Base-by-base conservation (phyloP, 192 early-diverging fungal species). In the Backusella australiensis region DNA sequence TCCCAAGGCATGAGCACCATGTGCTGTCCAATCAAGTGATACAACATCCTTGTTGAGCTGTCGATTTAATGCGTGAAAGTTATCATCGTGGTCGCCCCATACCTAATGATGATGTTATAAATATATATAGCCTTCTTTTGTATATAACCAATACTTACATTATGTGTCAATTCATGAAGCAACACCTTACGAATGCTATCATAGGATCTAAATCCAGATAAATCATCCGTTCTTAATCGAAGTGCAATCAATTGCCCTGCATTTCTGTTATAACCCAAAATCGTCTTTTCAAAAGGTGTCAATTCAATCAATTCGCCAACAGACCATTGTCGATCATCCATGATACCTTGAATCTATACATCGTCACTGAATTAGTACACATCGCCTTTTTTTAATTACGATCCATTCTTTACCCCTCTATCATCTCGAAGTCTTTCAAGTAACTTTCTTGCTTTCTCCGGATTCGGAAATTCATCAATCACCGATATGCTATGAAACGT, bases 81-180 rank as follows among this genome's bases (percentile, higher is more conserved):
- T 82, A 6, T 89, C 87, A 72, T 92, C 91, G 75, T 96, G 94
- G 7, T 90, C 91, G 15, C 73, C 46, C 86, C 86, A 89, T 14
- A 88, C 81, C 85, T 32, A 32, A 32, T 32, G 32, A 32, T 32
- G 32, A 3, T 32, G 2, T 32, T 32, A 3, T 32, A 32, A 32
- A 32, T 32, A 32, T 32, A 32, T 32, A 3, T 32, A 32, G 2
- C 32, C 32, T 32, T 32, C 32, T 3, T 32, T 0, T 32, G 32
- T 32, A 39, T 39, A 39, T 2, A 39, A 11, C 38, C 8, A 38
- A 38, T 0, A 11, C 38, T 39, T 77, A 90, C 89, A 81, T 91
- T 93, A 70, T 96, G 94, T 5, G 91, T 80, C 6, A 96, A 85
- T 77, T 96, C 94, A 79, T 96, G 94, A 34, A 96, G 73, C 21